Percentiles rank a stretch among this genome's conserved stretches.
Conservation (phyloP, 495 filamentous ascomycete species). For the Neurospora sp. region DNA sequence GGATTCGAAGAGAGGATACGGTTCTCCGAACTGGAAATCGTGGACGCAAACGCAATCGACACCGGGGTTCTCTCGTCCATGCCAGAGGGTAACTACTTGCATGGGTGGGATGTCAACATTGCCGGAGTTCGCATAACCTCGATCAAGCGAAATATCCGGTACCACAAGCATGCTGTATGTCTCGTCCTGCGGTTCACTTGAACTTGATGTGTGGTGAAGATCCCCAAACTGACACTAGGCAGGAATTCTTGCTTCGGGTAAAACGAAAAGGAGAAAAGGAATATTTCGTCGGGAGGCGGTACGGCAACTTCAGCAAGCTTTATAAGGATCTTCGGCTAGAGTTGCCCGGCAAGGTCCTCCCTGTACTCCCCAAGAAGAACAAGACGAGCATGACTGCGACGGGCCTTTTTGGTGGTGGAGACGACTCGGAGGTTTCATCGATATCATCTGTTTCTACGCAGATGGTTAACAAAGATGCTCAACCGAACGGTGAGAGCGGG, state of each 20-base stretch:
- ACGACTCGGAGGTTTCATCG: constrained; percentile 65
- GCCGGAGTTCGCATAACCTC: constrained; percentile 74
- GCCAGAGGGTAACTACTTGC: constrained; percentile 81
- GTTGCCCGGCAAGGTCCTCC: constrained; percentile 83
- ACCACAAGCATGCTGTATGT: constrained; percentile 86
- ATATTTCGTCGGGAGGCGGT: constrained; percentile 70
- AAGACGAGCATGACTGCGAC: constrained; percentile 58
- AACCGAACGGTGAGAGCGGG: constrained; percentile 8
- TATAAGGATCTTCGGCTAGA: constrained; percentile 73
- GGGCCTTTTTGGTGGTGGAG: constrained; percentile 38
- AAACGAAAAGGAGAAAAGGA: constrained; percentile 62
- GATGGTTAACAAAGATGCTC: constrained; percentile 12
- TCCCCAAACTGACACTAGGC: constrained; percentile 9
- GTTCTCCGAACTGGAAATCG: constrained; percentile 92
- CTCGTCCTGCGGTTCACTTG: not conserved
- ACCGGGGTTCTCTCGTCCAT: constrained; percentile 74
- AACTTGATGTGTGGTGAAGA: not conserved
- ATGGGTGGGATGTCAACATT: constrained; percentile 97
- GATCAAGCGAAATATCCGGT: constrained; percentile 75
- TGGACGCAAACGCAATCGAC: constrained; percentile 86
- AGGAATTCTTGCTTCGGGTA: constrained; percentile 88
- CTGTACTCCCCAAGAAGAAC: constrained; percentile 83
- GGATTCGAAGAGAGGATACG: constrained; percentile 95
- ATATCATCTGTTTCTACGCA: constrained; percentile 67
- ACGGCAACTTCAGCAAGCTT: constrained; percentile 75